A percentile compares a stretch with the other conserved stretches of the same genome.
Evolutionary conservation across 2,329 filamentous ascomycete species (phyloP).

Genomic region (Fusarium cyanostomum): DNA sequence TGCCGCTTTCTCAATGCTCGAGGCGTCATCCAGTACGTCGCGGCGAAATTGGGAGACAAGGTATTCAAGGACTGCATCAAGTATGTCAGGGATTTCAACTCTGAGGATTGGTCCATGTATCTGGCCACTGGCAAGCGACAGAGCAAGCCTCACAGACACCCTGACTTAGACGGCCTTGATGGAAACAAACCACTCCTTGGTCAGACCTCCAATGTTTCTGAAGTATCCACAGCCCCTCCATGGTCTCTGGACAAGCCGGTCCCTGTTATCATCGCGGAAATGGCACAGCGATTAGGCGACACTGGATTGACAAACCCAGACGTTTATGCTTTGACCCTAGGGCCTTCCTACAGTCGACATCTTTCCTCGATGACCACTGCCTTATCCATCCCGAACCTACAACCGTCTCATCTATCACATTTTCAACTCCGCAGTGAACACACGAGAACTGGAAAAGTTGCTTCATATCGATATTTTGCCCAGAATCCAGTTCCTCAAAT

Average conservation of each 20-base stretch:
- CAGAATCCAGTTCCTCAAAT: not conserved
- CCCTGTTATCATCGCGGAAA: slow-evolving; percentile 44
- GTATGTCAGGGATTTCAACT: slow-evolving; percentile 64
- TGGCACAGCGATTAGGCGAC: slow-evolving; percentile 42
- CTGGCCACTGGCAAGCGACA: slow-evolving; percentile 59
- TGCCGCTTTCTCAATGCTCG: slow-evolving; percentile 66
- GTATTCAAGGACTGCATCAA: slow-evolving; percentile 71
- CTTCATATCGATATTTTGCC: slow-evolving; percentile 48
- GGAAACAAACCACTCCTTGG: slow-evolving; percentile 31
- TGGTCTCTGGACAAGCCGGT: slow-evolving; percentile 51
- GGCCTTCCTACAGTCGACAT: slow-evolving; percentile 50
- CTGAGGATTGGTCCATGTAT: slow-evolving; percentile 66
- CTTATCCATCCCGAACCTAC: slow-evolving; percentile 45
- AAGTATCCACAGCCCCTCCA: slow-evolving; percentile 41
- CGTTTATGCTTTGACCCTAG: slow-evolving; percentile 50
- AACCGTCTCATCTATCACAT: slow-evolving; percentile 47
- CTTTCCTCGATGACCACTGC: slow-evolving; percentile 51
- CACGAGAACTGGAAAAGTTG: slow-evolving; percentile 49
- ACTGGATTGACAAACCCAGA: slow-evolving; percentile 50
- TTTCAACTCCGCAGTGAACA: slow-evolving; percentile 51
- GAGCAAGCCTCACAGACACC: slow-evolving; percentile 40
- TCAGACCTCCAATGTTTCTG: slow-evolving; percentile 36
- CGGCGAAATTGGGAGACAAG: slow-evolving; percentile 62
- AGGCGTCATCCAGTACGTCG: slow-evolving; percentile 66
- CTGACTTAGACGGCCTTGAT: slow-evolving; percentile 41